Evolutionary conservation across 2,329 filamentous ascomycete species (phyloP).

Genomic region (Aspergillus flavus): DNA sequence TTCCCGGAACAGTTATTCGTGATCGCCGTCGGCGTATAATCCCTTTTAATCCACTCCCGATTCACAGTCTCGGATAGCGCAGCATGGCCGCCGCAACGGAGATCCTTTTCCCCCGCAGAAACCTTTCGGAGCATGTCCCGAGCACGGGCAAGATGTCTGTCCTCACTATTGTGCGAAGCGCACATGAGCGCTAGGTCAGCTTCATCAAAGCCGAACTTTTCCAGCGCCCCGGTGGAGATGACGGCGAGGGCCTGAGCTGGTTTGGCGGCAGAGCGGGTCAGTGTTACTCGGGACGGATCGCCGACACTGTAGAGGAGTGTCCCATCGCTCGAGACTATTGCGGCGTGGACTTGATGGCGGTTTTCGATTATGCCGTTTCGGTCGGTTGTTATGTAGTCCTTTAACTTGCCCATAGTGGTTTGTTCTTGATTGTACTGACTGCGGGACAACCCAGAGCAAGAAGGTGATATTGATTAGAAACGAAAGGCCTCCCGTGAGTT

Average conservation of each 20-base stretch:
- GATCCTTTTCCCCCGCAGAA: constrained; percentile 36
- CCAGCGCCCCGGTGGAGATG: constrained; percentile 44
- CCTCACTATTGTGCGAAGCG: constrained; percentile 52
- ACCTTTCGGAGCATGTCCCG: constrained; percentile 42
- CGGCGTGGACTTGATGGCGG: constrained; percentile 48
- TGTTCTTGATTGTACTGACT: not conserved
- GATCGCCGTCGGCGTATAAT: constrained; percentile 41
- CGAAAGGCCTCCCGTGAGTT: too few relatives aligned
- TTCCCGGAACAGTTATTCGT: constrained; percentile 55
- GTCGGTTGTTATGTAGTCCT: not conserved
- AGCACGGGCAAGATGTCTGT: constrained; percentile 43
- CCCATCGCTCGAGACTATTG: constrained; percentile 44
- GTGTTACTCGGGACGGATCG: constrained; percentile 45
- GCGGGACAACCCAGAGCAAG: too few relatives aligned
- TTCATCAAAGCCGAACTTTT: constrained; percentile 41
- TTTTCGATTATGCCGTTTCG: constrained; percentile 46
- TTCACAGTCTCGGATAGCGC: constrained; percentile 41
- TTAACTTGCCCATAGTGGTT: not conserved
- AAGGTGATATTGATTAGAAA: too few relatives aligned
- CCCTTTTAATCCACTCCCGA: constrained; percentile 42
- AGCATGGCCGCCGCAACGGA: constrained; percentile 49
- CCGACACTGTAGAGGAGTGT: constrained; percentile 45
- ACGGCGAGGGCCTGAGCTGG: constrained; percentile 50
- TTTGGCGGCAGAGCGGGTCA: constrained; percentile 52
- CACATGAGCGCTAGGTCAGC: constrained; percentile 52